Evolutionary conservation across 2,329 filamentous ascomycete genomes (phyloP), one percentile per base, ranked within the genome.

Genomic region (Emergomyces africanus): DNA sequence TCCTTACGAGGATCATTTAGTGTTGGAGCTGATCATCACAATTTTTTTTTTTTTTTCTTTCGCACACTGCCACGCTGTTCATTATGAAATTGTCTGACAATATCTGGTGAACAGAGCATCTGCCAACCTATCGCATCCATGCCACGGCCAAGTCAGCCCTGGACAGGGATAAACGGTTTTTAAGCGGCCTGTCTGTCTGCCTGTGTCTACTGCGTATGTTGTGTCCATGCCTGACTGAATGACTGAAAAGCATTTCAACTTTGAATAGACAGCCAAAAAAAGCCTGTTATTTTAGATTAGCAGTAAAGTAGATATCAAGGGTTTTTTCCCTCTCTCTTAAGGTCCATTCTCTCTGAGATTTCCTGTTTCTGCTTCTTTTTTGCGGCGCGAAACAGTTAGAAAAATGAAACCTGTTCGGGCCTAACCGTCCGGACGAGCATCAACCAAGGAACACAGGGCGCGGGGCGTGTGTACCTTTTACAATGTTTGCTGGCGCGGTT

Each of bases 51-150:
- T 30, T 30, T 3, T 25, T 18, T 25, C 5, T 55, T 44, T 46
- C n/a, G 54, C 39, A 55, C 54, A 55, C 1, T 55, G 54, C 54
- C 54, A 55, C 54, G 54, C 54, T 55, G 54, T 54, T 39, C 33
- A 54, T 39, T 39, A n/a, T n/a, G n/a, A n/a, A n/a, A n/a, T n/a
- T 12, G 12, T 37, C 35, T 37, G 35, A 9, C 20, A 30, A 6
- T 25, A 23, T 25, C 23, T 54, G 30, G 9, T 54, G 14, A 28
- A 8, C 30, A 6, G 30, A 30, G 30, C 23, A 12, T 48, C 44
- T 48, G 23, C 12, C 30, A 20, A n/a, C 49, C 18, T 51, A 51
- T 51, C 8, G 30, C 18, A 35, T 30, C 4, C 18, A 35, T 30
- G 9, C 25, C 1, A 30, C 44, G 33, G 33, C 33, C 33, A 35